Percentiles rank a stretch among this genome's conserved stretches.
Conservation (phyloP, 192 early-diverging fungal genomes). For the Coemansia sp. region DNA sequence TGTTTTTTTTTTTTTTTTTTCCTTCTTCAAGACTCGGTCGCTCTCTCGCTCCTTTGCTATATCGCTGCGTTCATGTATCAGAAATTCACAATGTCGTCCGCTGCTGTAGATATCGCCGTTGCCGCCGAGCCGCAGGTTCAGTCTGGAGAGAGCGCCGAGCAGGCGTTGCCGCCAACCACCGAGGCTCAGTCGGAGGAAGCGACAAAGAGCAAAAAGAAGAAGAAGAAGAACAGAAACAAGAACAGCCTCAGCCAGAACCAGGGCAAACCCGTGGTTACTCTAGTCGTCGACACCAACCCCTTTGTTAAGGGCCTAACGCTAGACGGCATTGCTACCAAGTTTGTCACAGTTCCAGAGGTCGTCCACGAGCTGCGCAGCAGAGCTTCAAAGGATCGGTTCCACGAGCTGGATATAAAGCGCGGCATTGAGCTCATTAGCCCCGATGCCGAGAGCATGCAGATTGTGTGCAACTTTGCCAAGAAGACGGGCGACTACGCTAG, state of each 20-base stretch:
- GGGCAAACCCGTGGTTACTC: constrained; percentile 44
- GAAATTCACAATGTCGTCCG: neutral
- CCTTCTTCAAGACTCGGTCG: neutral
- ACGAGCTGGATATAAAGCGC: constrained; percentile 23
- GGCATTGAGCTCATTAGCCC: constrained; percentile 31
- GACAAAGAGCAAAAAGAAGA: constrained; percentile 2
- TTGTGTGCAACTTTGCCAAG: constrained; percentile 83
- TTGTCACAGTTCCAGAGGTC: constrained; percentile 90
- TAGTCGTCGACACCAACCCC: constrained; percentile 78
- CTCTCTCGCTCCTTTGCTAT: neutral
- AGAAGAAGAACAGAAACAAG: constrained; percentile 15
- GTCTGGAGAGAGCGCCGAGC: neutral
- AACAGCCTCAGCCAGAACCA: constrained; percentile 31
- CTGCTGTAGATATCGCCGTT: neutral
- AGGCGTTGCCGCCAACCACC: neutral
- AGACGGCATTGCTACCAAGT: constrained; percentile 66
- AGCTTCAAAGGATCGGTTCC: constrained; percentile 61
- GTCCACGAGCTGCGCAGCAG: constrained; percentile 81
- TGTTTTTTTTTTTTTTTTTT: neutral
- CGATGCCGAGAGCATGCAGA: constrained; percentile 40
- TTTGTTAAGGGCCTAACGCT: constrained; percentile 69
- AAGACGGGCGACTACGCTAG: constrained; percentile 90
- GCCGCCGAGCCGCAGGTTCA: neutral
- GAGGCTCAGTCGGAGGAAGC: neutral
- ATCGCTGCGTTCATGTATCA: too few relatives aligned